Percentiles rank a stretch among this genome's conserved stretches.
phyloP scores from a whole-genome alignment of 176 grass and related monocot genomes.

The Luzula sylvatica region DNA sequence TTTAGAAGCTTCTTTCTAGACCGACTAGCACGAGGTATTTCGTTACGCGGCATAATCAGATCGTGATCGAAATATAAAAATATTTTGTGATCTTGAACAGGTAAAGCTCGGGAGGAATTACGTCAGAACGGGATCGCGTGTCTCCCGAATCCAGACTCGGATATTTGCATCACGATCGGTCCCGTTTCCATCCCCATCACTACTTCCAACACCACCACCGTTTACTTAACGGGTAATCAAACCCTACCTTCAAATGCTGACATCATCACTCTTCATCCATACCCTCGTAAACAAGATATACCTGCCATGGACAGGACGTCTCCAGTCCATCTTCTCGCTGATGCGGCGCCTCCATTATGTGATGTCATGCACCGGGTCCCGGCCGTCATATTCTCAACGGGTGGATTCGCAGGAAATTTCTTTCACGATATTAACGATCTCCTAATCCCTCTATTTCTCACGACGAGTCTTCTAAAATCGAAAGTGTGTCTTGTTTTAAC shows the following conservation, averaged over 20 bases:
- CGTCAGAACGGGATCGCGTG: slow-evolving; percentile 8
- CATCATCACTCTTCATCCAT: slow-evolving; percentile 6
- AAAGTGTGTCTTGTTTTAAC: slow-evolving; percentile 49
- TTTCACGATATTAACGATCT: slow-evolving; percentile 71
- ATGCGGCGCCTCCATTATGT: slow-evolving; percentile 8
- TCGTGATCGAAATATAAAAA: neutral
- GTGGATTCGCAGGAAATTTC: slow-evolving; percentile 47
- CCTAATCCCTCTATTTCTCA: slow-evolving; percentile 58
- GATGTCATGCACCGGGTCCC: slow-evolving; percentile 36
- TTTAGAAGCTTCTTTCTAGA: neutral
- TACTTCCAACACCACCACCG: neutral
- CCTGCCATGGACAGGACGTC: slow-evolving; percentile 10
- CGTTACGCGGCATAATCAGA: neutral
- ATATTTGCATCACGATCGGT: slow-evolving; percentile 10
- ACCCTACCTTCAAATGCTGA: neutral
- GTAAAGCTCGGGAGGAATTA: slow-evolving; percentile 13
- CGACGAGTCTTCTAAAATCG: slow-evolving; percentile 32
- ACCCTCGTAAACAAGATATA: slow-evolving; percentile 7
- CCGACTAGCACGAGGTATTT: slow-evolving; percentile 11
- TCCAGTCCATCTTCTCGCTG: slow-evolving; percentile 2
- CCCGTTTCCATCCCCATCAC: neutral
- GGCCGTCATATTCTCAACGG: slow-evolving; percentile 52
- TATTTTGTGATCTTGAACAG: neutral
- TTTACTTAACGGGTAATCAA: slow-evolving; percentile 10
- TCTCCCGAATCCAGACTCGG: slow-evolving; percentile 1